Conservation (phyloP, 2,329 filamentous ascomycete genomes). For the Aspergillus sp. region DNA sequence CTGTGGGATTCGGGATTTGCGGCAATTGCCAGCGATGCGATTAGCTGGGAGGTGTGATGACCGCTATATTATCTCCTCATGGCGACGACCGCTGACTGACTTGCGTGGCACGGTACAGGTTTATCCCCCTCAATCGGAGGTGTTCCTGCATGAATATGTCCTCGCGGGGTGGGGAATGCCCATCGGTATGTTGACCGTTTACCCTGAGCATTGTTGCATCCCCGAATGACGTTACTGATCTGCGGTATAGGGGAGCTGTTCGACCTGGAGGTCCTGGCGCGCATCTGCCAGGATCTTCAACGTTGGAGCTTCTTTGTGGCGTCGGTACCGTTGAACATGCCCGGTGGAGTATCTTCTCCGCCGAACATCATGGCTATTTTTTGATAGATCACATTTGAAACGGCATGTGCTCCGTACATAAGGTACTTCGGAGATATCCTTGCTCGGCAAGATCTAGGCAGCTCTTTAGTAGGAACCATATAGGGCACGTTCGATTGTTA, state of each 20-base stretch:
- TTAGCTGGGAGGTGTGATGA: conserved; percentile 50
- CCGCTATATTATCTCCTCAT: background rate
- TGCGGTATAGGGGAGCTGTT: conserved; percentile 42
- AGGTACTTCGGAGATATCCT: no score
- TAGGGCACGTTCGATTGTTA: no score
- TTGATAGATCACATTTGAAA: conserved; percentile 17
- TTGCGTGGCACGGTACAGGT: conserved; percentile 27
- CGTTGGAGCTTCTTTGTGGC: conserved; percentile 52
- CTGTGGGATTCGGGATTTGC: conserved; percentile 58
- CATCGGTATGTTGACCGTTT: conserved; percentile 35
- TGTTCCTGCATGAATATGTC: conserved; percentile 48
- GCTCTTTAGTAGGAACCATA: no score
- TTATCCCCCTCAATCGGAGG: conserved; percentile 41
- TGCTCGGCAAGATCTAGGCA: no score
- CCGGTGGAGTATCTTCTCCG: conserved; percentile 46
- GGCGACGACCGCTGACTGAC: background rate
- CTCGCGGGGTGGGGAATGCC: conserved; percentile 53
- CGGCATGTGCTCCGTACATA: no score
- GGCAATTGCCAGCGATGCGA: conserved; percentile 57
- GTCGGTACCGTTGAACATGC: conserved; percentile 49
- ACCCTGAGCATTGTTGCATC: background rate
- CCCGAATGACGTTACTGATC: background rate
- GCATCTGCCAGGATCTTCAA: conserved; percentile 33
- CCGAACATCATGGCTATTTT: conserved; percentile 48
- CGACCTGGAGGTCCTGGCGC: conserved; percentile 44